Percentiles rank a stretch among this genome's conserved stretches.
These are phyloP conservation scores for Rhododendron ovatum DNA, from an alignment of 148 eudicot species.

Conservation along the genomic window DNA sequence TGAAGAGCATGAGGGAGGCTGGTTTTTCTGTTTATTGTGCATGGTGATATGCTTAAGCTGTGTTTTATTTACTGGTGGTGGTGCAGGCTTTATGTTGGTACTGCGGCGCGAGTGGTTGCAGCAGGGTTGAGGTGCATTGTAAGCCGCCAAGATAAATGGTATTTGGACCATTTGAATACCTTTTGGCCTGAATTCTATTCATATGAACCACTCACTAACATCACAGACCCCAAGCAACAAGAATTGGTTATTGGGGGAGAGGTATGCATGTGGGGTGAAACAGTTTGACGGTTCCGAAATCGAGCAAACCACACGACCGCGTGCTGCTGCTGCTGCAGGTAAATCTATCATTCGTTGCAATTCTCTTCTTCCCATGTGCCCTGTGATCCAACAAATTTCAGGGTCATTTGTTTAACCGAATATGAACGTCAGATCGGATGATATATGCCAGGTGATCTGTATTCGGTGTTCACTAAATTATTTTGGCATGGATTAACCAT, in stretches of 20 bases:
- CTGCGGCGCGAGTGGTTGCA: constrained; percentile 55
- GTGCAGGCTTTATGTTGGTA: constrained; percentile 72
- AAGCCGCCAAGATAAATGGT: constrained; percentile 89
- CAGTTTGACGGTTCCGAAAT: constrained; percentile 77
- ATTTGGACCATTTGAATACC: constrained; percentile 61
- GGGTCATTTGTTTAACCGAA: background rate
- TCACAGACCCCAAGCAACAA: constrained; percentile 56
- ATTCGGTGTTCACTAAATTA: background rate
- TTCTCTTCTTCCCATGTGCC: background rate
- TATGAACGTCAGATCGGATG: background rate
- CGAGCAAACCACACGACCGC: constrained; percentile 91
- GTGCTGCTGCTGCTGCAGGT: constrained; percentile 99
- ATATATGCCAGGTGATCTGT: background rate
- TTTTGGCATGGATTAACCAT: background rate
- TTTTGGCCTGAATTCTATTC: constrained; percentile 66
- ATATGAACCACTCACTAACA: constrained; percentile 63
- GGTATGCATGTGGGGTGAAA: constrained; percentile 97
- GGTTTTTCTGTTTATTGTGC: background rate
- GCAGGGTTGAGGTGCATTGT: constrained; percentile 90
- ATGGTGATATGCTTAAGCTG: background rate
- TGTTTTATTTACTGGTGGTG: background rate
- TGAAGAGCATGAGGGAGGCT: background rate
- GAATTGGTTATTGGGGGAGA: constrained; percentile 77
- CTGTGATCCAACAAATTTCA: background rate
- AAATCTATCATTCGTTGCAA: background rate